Evolutionary conservation across 306 rosid species (phyloP).

Genomic region (Dalbergia cultrata): DNA sequence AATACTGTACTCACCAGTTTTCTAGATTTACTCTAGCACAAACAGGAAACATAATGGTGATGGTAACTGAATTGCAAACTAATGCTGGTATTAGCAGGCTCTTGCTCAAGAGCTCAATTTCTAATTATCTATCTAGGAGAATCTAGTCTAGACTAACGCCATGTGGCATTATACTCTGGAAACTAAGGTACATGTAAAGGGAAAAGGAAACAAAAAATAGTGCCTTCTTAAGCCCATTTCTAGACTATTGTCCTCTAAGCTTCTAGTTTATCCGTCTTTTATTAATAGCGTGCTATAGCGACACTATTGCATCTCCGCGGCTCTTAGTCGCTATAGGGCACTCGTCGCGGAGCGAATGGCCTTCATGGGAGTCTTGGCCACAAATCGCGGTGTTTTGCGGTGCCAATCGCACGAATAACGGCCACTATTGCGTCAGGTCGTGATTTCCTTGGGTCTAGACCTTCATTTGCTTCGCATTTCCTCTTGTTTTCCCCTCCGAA

Average conservation of each 20-base stretch:
- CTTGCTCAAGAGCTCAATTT: neutral
- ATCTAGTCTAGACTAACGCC: neutral
- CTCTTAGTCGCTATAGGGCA: too few relatives aligned
- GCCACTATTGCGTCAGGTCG: too few relatives aligned
- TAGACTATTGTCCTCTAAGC: neutral
- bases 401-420: too few relatives aligned
- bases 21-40: neutral
- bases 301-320: too few relatives aligned
- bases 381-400: too few relatives aligned
- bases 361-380: too few relatives aligned
- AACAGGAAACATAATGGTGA: neutral
- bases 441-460: too few relatives aligned
- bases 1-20: neutral
- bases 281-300: too few relatives aligned
- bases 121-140: neutral
- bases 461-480: too few relatives aligned
- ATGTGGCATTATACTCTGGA: neutral
- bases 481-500: too few relatives aligned
- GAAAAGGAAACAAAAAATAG: neutral
- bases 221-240: neutral
- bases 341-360: too few relatives aligned
- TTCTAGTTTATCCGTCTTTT: slow-evolving; percentile 1
- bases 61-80: too few relatives aligned
- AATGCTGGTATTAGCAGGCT: neutral
- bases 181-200: neutral